Base-by-base conservation (phyloP, 805 yeast species). In the Diddensiella caesifluorescens region DNA sequence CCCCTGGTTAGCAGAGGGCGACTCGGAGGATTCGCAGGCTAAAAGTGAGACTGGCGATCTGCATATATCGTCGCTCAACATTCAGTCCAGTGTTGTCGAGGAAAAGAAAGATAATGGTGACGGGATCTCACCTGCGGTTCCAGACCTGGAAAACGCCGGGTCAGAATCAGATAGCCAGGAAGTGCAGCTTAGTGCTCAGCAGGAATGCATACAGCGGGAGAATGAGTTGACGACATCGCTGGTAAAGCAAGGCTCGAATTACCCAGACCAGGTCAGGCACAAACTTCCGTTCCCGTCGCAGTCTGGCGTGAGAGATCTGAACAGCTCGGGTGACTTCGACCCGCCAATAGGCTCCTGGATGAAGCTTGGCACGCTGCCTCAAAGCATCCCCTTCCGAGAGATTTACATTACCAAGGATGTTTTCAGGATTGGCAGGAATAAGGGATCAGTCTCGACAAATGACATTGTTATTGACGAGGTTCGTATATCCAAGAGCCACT, bases 401-500 rank as follows among this genome's bases (percentile, higher is more conserved):
- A 69, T 85, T 4, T 66, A 69, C 44, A 67, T 88, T n/a, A 73
- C 77, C 25, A 88, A 85, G 21, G 78, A 75, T 35, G 77, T 79
- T 5, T 80, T 78, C 57, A 70, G 79, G 42, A 72, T 90, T 41
- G 97, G 98, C 1, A 68, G 97, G 26, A 73, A 75, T 18, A 75
- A 70, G 16, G n/a, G n/a, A n/a, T 27, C 38, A 26, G 21, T 28
- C 12, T 32, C 44, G 5, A 22, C 34, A n/a, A 49, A 51, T 23
- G 74, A 70, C 2, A 74, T 84, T 46, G 79, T 83, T 55, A 71
- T 75, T 25, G 66, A 73, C 23, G 96, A 89, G 51, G 82, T 73
- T 51, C 64, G 96, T 35, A 73, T 90, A 53, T 89, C 97, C 2
- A 84, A 87, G 49, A 69, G 80, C 1, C 97, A 92, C 61, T 88